These are phyloP conservation scores for Avena atlantica DNA, from an alignment of 176 grass and related monocot species.

Conservation along the genomic window DNA sequence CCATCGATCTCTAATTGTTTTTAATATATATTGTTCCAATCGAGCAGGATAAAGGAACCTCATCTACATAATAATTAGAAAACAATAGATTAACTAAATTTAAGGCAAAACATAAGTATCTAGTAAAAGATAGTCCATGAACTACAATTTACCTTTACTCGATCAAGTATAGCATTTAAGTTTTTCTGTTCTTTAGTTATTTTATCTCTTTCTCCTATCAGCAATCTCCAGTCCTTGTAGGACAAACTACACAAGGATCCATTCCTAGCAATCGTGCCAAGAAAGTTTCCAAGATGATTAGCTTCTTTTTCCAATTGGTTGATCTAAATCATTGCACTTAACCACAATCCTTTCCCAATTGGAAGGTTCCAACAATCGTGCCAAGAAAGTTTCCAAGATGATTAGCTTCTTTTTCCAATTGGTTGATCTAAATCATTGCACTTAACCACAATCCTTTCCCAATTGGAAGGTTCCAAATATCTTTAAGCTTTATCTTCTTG, in stretches of 20 bases:
- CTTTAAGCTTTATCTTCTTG: neutral
- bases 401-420: too few species aligned
- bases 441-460: neutral
- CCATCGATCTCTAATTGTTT: slow-evolving; percentile 12
- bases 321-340: too few species aligned
- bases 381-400: too few species aligned
- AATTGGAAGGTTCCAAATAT: slow-evolving; percentile 7
- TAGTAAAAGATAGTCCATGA: neutral
- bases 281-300: too few species aligned
- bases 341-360: slow-evolving; percentile 5
- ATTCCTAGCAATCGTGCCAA: too few species aligned
- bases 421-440: too few species aligned
- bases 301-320: too few species aligned
- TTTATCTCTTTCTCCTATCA: too few species aligned
- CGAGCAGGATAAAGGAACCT: slow-evolving; percentile 29
- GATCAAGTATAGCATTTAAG: neutral
- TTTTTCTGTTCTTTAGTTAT: neutral
- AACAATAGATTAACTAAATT: neutral
- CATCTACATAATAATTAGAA: neutral
- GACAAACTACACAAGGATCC: too few species aligned
- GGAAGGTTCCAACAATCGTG: neutral
- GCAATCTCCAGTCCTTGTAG: neutral
- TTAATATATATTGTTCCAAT: slow-evolving; percentile 13
- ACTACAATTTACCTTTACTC: neutral
- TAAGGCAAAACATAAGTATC: neutral